Base-by-base conservation (phyloP, 1,139 yeast genomes). In the Taphrina pruni region DNA sequence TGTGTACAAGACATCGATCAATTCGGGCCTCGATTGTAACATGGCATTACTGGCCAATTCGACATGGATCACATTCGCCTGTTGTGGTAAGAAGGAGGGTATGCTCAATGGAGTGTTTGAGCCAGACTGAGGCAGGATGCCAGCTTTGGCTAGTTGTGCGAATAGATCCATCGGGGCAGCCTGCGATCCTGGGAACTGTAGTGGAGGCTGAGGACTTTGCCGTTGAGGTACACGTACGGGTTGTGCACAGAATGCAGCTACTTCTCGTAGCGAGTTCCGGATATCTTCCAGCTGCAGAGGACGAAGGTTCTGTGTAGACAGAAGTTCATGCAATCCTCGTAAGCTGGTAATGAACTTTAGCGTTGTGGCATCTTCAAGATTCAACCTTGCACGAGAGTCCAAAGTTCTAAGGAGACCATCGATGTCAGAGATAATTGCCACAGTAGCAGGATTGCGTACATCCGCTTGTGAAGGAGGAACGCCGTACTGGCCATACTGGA, bases 1-100 rank as follows among this genome's bases (percentile, higher is more conserved):
- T 2, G 83, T 85, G 75, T 88, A 88, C 32, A 91, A 79, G 17
- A 74, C 72, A 38, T 75, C 75, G 12, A 79, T 73, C 20, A 80
- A 75, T 54, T 76, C 76, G 0, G 78, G 76, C 0, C 79, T 75
- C 0, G 81, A 77, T 43, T 70, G 70, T 6, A 66, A 45, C 57
- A 69, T 48, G 6, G 71, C 62, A 21, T 57, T 36, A 36, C 66
- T 48, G n/a, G 69, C 38, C 14, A 70, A 35, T 35, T 60, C 66
- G 48, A 69, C 66, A n/a, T 55, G 45, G 6, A 60, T 32, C 14
- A 38, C 32, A 32, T 32, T 32, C 26, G 26, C 20, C 17, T 38
- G 48, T 20, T 38, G 48, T n/a, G n/a, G 46, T 8, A 50, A 32
- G 35, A 41, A n/a, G 8, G 36, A 20, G 11, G 57, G 66, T 6